phyloP scores from a whole-genome alignment of 2,329 filamentous ascomycete genomes.

The Cladophialophora bantiana region DNA sequence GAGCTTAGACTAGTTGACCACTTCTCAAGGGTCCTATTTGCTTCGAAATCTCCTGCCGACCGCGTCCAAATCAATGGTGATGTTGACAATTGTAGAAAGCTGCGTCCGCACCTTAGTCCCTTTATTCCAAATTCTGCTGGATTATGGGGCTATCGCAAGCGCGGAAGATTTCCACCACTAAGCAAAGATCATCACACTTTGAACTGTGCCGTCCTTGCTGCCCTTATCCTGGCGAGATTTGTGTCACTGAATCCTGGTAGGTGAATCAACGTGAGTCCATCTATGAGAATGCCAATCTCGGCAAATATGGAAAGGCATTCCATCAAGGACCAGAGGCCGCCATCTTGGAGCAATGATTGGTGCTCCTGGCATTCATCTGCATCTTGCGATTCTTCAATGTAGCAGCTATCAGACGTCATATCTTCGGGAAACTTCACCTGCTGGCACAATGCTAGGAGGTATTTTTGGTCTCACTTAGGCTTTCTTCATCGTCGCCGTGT shows the following conservation, averaged over 20 bases:
- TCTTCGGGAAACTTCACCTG: not conserved
- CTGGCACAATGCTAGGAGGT: not conserved
- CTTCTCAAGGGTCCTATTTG: not conserved
- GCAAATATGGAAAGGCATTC: conserved; percentile 12
- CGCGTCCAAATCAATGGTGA: conserved; percentile 28
- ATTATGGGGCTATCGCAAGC: conserved; percentile 20
- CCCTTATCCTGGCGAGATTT: conserved; percentile 23
- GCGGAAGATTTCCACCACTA: conserved; percentile 23
- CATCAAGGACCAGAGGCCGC: conserved; percentile 28
- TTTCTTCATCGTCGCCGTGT: conserved; percentile 5
- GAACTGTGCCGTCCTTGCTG: conserved; percentile 14
- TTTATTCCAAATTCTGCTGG: conserved; percentile 7
- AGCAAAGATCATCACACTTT: conserved; percentile 26
- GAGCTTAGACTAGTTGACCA: not conserved
- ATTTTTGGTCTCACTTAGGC: not conserved
- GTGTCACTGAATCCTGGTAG: conserved; percentile 25
- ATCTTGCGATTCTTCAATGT: conserved; percentile 4
- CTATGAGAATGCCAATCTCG: conserved; percentile 11
- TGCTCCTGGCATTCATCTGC: conserved; percentile 5
- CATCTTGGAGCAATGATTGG: conserved; percentile 7
- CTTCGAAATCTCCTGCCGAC: conserved; percentile 6
- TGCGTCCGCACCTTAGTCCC: not conserved
- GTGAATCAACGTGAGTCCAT: conserved; percentile 25
- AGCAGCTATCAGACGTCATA: not conserved
- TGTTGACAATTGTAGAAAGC: not conserved